A percentile compares a stretch with the other conserved stretches of the same genome.
phyloP scores from a whole-genome alignment of 2,329 filamentous ascomycete species.

The Diplodia sapinea region DNA sequence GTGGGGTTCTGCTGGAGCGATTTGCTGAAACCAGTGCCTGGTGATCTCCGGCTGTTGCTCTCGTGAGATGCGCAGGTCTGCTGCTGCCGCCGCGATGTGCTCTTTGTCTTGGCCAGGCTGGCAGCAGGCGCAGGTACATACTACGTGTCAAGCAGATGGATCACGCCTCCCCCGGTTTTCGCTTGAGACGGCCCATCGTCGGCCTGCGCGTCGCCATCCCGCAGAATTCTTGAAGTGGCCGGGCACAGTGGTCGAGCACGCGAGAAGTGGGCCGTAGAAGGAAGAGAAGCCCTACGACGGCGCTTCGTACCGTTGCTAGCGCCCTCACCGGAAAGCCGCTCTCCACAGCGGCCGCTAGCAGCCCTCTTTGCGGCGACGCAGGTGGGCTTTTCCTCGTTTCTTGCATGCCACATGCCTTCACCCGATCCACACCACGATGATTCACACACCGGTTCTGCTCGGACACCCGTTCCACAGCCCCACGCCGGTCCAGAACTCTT shows the following conservation, averaged over 20 bases:
- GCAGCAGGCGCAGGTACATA: slow-evolving; percentile 18
- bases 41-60: slow-evolving; percentile 10
- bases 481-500: slow-evolving; percentile 23
- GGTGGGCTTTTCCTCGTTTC: slow-evolving; percentile 25
- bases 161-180: slow-evolving; percentile 28
- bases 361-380: slow-evolving; percentile 17
- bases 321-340: slow-evolving; percentile 16
- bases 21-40: slow-evolving; percentile 1
- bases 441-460: slow-evolving; percentile 27
- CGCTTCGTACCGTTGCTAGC: slow-evolving; percentile 24
- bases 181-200: slow-evolving; percentile 22
- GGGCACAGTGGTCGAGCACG: slow-evolving; percentile 23
- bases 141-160: slow-evolving; percentile 21
- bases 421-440: slow-evolving; percentile 17
- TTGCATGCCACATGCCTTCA: slow-evolving; percentile 28
- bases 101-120: not conserved
- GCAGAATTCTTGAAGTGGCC: slow-evolving; percentile 15
- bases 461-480: slow-evolving; percentile 11
- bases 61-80: slow-evolving; percentile 1
- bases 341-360: slow-evolving; percentile 28
- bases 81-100: not conserved
- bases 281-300: slow-evolving; percentile 22
- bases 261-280: slow-evolving; percentile 25
- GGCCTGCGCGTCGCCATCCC: slow-evolving; percentile 2
- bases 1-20: not conserved